phyloP scores from a whole-genome alignment of 2,329 filamentous ascomycete species.

The Phaeosphaeria sp. region DNA sequence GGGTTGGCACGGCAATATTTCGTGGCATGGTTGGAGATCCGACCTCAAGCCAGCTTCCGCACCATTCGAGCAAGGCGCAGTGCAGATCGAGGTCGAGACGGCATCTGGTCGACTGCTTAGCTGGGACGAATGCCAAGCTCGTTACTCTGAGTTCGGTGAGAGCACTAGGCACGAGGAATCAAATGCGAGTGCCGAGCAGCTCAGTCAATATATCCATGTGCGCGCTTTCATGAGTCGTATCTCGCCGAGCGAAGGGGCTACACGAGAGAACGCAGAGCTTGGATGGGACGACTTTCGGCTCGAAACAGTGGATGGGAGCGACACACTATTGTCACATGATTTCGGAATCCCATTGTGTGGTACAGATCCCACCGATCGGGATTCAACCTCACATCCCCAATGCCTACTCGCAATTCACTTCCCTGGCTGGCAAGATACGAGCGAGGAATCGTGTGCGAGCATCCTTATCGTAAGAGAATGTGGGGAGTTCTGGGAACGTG shows the following conservation, averaged over 20 bases:
- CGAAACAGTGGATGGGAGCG: too few species aligned
- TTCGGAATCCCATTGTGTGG: not conserved
- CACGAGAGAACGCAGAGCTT: too few species aligned
- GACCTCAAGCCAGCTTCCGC: not conserved
- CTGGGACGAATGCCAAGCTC: not conserved
- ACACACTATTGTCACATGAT: not conserved
- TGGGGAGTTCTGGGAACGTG: slow-evolving; percentile 2
- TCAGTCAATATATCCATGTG: not conserved
- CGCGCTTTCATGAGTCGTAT: not conserved
- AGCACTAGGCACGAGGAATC: not conserved
- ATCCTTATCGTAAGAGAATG: not conserved
- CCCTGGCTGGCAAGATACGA: not conserved
- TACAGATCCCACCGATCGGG: not conserved
- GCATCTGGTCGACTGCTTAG: not conserved
- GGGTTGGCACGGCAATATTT: not conserved
- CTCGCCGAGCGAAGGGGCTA: too few species aligned
- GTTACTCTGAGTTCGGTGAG: not conserved
- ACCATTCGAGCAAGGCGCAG: not conserved
- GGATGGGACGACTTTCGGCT: too few species aligned
- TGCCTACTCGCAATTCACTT: not conserved
- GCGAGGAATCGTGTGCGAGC: not conserved
- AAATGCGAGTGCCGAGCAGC: not conserved
- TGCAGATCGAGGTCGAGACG: not conserved
- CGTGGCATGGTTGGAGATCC: not conserved
- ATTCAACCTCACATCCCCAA: not conserved